Evolutionary conservation across 768 basidiomycete species (phyloP).

Genomic region (Amyloporia xantha): DNA sequence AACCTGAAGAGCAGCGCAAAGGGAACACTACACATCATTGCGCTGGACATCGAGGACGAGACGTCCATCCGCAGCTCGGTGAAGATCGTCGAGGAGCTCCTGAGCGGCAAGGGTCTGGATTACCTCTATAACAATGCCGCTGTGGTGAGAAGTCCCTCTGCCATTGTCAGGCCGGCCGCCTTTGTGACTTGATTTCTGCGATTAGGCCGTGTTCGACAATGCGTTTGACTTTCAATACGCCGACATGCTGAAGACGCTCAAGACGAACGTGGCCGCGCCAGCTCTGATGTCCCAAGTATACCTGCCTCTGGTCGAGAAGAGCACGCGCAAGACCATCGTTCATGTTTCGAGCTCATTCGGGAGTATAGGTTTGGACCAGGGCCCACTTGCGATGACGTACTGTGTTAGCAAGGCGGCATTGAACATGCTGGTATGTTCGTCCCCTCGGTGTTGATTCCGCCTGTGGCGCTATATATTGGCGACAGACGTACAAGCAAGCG

Average conservation of each 20-base stretch:
- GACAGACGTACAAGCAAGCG: conserved; percentile 12
- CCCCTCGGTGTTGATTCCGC: neutral
- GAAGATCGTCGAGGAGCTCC: conserved; percentile 15
- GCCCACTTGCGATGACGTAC: conserved; percentile 24
- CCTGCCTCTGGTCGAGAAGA: conserved; percentile 26
- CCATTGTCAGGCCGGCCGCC: neutral
- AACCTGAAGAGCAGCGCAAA: conserved; percentile 14
- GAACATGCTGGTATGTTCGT: conserved; percentile 35
- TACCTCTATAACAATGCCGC: conserved; percentile 35
- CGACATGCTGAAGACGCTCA: conserved; percentile 18
- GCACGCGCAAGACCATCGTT: conserved; percentile 24
- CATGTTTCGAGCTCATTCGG: conserved; percentile 26
- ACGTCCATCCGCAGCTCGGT: conserved; percentile 21
- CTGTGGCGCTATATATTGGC: neutral
- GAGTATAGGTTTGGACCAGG: conserved; percentile 22
- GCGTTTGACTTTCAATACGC: conserved; percentile 21
- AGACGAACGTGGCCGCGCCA: conserved; percentile 29
- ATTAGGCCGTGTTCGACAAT: conserved; percentile 16
- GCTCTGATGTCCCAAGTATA: conserved; percentile 26
- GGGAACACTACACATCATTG: conserved; percentile 27
- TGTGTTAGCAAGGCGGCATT: conserved; percentile 30
- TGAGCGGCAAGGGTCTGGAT: conserved; percentile 27
- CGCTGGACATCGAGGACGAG: conserved; percentile 24
- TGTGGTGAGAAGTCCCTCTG: conserved; percentile 16
- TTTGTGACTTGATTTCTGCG: conserved; percentile 2